phyloP scores from a whole-genome alignment of 164 flowering plant genomes.

The Magnolia sinica region DNA sequence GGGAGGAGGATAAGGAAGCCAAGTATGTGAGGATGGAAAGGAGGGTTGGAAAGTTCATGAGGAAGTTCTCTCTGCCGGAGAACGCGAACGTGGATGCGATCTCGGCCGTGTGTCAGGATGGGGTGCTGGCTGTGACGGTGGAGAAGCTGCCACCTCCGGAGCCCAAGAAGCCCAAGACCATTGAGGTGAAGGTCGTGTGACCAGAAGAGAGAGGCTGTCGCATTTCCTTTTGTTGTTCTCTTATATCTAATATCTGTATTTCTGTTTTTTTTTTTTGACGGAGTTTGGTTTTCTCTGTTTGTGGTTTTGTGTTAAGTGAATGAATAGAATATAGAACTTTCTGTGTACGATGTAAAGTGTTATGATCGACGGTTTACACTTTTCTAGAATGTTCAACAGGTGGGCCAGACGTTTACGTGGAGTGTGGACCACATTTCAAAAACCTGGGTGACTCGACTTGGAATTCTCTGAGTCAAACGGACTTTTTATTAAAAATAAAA shows the following conservation, averaged over 20 bases:
- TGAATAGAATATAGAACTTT: neutral
- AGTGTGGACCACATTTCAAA: too few species aligned
- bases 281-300: neutral
- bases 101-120: conserved; percentile 50
- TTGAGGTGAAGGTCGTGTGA: conserved; percentile 48
- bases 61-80: conserved; percentile 60
- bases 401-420: too few species aligned
- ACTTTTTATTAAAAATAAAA: neutral
- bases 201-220: neutral
- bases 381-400: neutral
- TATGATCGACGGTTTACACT: neutral
- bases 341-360: neutral
- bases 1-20: conserved; percentile 42
- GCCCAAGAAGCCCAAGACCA: conserved; percentile 64
- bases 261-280: neutral
- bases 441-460: too few species aligned
- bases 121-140: conserved; percentile 56
- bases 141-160: conserved; percentile 65
- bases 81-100: conserved; percentile 45
- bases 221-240: neutral
- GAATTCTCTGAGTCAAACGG: too few species aligned
- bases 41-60: conserved; percentile 56
- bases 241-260: neutral
- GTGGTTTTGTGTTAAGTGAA: neutral
- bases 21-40: conserved; percentile 63